Evolutionary conservation across 257 asterid genomes (phyloP).

Genomic region (Solanum bulbocastanum): DNA sequence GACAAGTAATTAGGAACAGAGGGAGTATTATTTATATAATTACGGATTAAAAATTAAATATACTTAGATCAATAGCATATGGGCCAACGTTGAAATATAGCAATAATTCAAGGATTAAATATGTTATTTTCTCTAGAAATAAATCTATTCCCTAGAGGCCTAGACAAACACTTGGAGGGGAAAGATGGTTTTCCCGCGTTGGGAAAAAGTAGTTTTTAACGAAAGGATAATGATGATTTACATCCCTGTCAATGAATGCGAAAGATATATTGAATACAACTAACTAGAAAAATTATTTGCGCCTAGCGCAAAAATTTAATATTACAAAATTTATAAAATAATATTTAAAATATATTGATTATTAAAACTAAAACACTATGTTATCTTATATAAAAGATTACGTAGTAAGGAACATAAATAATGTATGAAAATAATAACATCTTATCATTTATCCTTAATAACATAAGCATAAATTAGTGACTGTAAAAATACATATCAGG

Average conservation of each 20-base stretch:
- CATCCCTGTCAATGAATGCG: not conserved
- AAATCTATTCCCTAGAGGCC: not conserved
- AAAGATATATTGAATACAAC: not conserved
- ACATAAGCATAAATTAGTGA: too few relatives aligned
- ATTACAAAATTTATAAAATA: too few relatives aligned
- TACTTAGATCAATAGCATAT: not conserved
- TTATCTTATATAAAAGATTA: too few relatives aligned
- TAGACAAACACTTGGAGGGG: not conserved
- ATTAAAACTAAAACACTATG: too few relatives aligned
- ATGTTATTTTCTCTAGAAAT: not conserved
- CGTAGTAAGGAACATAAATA: too few relatives aligned
- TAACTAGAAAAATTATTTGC: not conserved
- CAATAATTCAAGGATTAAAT: not conserved
- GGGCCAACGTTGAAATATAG: not conserved
- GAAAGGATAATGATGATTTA: not conserved
- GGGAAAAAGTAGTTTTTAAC: not conserved
- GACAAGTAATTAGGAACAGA: too few relatives aligned
- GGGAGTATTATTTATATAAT: too few relatives aligned
- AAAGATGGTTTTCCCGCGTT: not conserved
- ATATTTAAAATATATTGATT: too few relatives aligned
- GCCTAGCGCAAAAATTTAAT: fast-evolving
- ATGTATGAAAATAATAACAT: too few relatives aligned
- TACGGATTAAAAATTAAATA: not conserved
- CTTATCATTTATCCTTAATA: too few relatives aligned
- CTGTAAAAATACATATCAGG: too few relatives aligned